These are phyloP conservation scores for Crithidia expoeki DNA, from an alignment of 208 protist genomes.

Conservation along the genomic window DNA sequence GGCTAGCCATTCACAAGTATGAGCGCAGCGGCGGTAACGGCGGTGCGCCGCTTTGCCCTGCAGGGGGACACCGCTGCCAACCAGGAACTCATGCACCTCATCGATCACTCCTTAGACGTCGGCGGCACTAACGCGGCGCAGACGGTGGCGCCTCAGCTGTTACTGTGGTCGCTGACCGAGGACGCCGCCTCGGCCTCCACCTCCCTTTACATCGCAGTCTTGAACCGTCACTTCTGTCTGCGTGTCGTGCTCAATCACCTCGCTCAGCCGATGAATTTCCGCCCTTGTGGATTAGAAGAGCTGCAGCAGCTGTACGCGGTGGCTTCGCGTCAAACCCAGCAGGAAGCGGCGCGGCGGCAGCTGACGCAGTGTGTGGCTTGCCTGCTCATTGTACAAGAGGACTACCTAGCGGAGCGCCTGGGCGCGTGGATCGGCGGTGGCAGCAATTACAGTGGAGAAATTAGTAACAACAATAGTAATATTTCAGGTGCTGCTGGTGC, in stretches of 20 bases:
- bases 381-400: conserved; percentile 49
- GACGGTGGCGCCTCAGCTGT: conserved; percentile 48
- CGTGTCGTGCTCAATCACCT: conserved; percentile 48
- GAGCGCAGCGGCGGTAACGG: conserved; percentile 17
- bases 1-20: background rate
- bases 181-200: conserved; percentile 2
- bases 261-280: conserved; percentile 46
- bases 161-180: conserved; percentile 32
- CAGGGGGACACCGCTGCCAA: conserved; percentile 17
- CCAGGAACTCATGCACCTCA: conserved; percentile 24
- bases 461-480: background rate
- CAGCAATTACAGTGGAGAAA: background rate
- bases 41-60: conserved; percentile 25
- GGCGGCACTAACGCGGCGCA: conserved; percentile 20
- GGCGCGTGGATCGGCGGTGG: conserved; percentile 15
- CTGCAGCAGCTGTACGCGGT: conserved; percentile 53
- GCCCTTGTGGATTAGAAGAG: conserved; percentile 44
- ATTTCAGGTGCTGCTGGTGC: background rate
- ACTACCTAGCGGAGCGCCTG: conserved; percentile 29
- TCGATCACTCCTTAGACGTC: conserved; percentile 30
- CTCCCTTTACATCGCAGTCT: conserved; percentile 49
- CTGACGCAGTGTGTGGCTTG: conserved; percentile 48
- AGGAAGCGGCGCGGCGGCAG: conserved; percentile 38
- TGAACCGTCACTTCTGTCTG: conserved; percentile 72
- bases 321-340: background rate